A percentile compares a stretch with the other conserved stretches of the same genome.
phyloP scores from a whole-genome alignment of 2,329 filamentous ascomycete genomes.

The Neoscytalidium dimidiatum region DNA sequence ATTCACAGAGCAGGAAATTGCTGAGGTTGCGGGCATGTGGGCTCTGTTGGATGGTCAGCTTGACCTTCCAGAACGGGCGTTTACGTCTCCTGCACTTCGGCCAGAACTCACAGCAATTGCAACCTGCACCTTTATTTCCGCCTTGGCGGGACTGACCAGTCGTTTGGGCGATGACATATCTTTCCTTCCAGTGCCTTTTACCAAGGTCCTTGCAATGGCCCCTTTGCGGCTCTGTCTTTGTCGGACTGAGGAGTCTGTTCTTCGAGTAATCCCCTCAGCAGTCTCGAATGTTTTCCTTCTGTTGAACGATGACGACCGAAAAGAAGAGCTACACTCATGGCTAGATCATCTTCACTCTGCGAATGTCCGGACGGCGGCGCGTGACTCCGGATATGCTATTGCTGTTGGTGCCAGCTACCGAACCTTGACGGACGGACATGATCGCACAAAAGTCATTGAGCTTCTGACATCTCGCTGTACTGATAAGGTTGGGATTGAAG shows the following conservation, averaged over 20 bases:
- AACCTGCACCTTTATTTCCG: slow-evolving; percentile 55
- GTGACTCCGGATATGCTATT: slow-evolving; percentile 46
- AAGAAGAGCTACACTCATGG: slow-evolving; percentile 31
- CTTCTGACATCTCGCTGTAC: slow-evolving; percentile 40
- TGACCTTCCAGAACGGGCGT: slow-evolving; percentile 39
- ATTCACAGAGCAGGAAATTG: slow-evolving; percentile 7
- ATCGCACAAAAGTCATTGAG: slow-evolving; percentile 33
- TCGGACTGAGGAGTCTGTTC: slow-evolving; percentile 37
- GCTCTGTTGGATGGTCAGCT: slow-evolving; percentile 32
- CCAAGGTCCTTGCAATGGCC: background rate
- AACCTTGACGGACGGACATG: background rate
- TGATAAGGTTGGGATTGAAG: slow-evolving; percentile 42
- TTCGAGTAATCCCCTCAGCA: slow-evolving; percentile 32
- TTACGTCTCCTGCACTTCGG: slow-evolving; percentile 51
- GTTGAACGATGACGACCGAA: slow-evolving; percentile 21
- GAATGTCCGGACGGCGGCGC: slow-evolving; percentile 40
- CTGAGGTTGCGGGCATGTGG: slow-evolving; percentile 27
- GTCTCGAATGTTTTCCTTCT: slow-evolving; percentile 27
- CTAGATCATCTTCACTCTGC: slow-evolving; percentile 36
- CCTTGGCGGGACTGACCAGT: slow-evolving; percentile 40
- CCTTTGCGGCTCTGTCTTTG: slow-evolving; percentile 36
- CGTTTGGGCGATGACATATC: background rate
- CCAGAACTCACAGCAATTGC: slow-evolving; percentile 68
- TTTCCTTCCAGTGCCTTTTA: background rate
- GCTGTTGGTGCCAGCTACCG: slow-evolving; percentile 44